Evolutionary conservation across 441 rosid species (phyloP).

Genomic region (Hura crepitans): DNA sequence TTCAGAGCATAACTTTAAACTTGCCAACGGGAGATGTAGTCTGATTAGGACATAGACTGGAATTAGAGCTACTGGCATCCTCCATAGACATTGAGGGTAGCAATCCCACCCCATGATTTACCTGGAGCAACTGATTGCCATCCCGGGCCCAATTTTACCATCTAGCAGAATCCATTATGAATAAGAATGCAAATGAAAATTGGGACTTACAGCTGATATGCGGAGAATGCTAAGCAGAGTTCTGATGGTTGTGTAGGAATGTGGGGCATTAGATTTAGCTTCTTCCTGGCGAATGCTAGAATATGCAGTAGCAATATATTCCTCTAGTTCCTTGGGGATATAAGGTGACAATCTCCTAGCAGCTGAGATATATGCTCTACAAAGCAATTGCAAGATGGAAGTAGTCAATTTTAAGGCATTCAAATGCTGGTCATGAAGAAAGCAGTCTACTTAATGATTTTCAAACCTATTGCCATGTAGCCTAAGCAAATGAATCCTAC

Average conservation of each 20-base stretch:
- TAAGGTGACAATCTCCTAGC: constrained; percentile 85
- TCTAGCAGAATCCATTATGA: not conserved
- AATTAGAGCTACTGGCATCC: not conserved
- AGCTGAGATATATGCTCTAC: constrained; percentile 91
- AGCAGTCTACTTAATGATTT: not conserved
- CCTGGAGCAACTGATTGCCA: not conserved
- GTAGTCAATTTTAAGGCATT: constrained; percentile 9
- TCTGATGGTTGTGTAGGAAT: constrained; percentile 94
- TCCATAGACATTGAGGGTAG: not conserved
- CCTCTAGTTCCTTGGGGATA: constrained; percentile 85
- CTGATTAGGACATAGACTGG: not conserved
- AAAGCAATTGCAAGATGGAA: constrained; percentile 18
- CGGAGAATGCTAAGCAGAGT: constrained; percentile 95
- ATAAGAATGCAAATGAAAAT: constrained; percentile 7
- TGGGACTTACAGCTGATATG: constrained; percentile 78
- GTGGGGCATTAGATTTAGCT: constrained; percentile 83
- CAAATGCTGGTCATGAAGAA: not conserved
- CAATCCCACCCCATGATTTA: constrained; percentile 12
- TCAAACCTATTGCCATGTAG: not conserved
- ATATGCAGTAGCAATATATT: constrained; percentile 90
- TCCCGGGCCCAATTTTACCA: not conserved
- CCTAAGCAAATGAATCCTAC: not conserved
- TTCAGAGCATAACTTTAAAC: not conserved
- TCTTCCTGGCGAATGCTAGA: constrained; percentile 96
- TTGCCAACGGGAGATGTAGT: not conserved